Evolutionary conservation across 345 rosid genomes (phyloP).

Genomic region (Crucihimalaya himalaica): DNA sequence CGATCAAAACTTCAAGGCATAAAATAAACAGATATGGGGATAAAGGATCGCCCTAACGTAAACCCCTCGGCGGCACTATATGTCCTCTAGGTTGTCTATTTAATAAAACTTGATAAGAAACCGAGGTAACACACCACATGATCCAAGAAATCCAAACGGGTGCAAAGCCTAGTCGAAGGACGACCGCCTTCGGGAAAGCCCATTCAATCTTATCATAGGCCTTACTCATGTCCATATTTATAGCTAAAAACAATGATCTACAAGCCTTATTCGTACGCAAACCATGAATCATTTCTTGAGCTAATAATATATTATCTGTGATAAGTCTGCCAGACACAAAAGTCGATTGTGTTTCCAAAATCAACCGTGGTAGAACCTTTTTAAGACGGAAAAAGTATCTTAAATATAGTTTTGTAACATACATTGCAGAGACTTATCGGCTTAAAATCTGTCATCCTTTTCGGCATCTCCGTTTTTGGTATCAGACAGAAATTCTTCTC

Average conservation of each 20-base stretch:
- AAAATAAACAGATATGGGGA: too few species aligned
- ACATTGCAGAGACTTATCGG: neutral
- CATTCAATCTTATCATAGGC: neutral
- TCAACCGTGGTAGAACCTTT: neutral
- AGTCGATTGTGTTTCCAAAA: neutral
- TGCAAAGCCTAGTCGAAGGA: too few species aligned
- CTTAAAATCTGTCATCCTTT: neutral
- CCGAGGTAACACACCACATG: neutral
- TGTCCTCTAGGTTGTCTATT: too few species aligned
- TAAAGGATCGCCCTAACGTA: too few species aligned
- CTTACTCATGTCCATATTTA: neutral
- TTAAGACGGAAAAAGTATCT: neutral
- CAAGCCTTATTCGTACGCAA: neutral
- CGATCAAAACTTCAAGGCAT: too few species aligned
- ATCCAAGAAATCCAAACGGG: too few species aligned
- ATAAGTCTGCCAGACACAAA: neutral
- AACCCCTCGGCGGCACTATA: too few species aligned
- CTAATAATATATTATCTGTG: neutral
- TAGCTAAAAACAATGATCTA: fast-evolving
- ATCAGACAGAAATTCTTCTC: too few species aligned
- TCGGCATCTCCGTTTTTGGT: neutral
- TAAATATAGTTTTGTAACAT: neutral
- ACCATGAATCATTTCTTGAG: neutral
- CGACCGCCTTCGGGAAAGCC: too few species aligned
- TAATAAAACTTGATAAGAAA: too few species aligned